Evolutionary conservation across 1,284 basidiomycete species (phyloP).

Genomic region (Leccinum subspadiceum): DNA sequence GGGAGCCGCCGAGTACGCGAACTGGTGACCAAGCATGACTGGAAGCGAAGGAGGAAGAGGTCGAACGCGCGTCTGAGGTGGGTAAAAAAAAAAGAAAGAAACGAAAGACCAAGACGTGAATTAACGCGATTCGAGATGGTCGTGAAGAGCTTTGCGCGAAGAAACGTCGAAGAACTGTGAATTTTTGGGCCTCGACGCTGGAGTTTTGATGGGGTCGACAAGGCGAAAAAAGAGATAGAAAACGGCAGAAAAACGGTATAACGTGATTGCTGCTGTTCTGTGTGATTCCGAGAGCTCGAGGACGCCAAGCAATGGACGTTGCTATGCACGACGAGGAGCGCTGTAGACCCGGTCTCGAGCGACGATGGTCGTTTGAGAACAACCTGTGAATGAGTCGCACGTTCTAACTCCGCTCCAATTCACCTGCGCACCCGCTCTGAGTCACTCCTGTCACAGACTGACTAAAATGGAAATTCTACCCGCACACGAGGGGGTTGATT

Average conservation of each 20-base stretch:
- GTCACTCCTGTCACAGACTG: conserved; percentile 22
- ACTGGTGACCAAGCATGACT: conserved; percentile 79
- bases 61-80: conserved; percentile 20
- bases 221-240: conserved; percentile 18
- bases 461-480: background rate
- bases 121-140: conserved; percentile 26
- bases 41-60: background rate
- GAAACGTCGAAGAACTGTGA: conserved; percentile 16
- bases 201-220: conserved; percentile 3
- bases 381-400: conserved; percentile 33
- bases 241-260: conserved; percentile 14
- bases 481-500: background rate
- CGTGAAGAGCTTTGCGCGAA: conserved; percentile 6
- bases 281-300: background rate
- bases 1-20: conserved; percentile 90
- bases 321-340: conserved; percentile 11
- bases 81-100: conserved; percentile 9
- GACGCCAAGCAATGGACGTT: conserved; percentile 9
- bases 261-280: conserved; percentile 2
- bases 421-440: conserved; percentile 15
- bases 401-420: conserved; percentile 39
- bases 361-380: conserved; percentile 39
- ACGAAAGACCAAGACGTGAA: conserved; percentile 19
- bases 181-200: conserved; percentile 19
- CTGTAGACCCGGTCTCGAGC: conserved; percentile 20